Evolutionary conservation across 805 yeast species (phyloP).

Genomic region (Spathaspora gorwiae): DNA sequence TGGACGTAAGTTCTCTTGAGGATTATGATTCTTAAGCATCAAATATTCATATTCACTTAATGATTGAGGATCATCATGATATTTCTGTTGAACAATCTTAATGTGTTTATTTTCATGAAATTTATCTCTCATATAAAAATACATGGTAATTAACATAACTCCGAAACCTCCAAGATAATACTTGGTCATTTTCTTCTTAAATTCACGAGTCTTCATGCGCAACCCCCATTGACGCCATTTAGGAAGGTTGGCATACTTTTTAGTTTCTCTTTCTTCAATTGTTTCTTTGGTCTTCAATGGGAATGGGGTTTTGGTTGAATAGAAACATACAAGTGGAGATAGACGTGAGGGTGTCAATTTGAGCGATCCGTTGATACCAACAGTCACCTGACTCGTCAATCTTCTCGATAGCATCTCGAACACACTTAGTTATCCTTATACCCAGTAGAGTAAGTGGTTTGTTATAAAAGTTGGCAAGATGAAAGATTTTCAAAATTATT

Average conservation of each 20-base stretch:
- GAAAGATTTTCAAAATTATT: too few relatives aligned
- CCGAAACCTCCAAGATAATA: conserved; percentile 59
- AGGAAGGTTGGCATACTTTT: conserved; percentile 24
- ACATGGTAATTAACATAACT: conserved; percentile 53
- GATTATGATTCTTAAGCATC: conserved; percentile 52
- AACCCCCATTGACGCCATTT: conserved; percentile 36
- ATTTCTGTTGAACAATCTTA: conserved; percentile 36
- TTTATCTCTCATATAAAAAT: conserved; percentile 61
- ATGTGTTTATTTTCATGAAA: conserved; percentile 63
- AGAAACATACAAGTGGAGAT: not conserved
- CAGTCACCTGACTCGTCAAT: not conserved
- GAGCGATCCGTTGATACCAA: not conserved
- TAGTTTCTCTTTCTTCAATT: conserved; percentile 14
- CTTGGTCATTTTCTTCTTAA: conserved; percentile 58
- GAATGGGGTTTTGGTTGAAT: conserved; percentile 21
- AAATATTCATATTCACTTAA: conserved; percentile 62
- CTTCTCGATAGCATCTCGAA: not conserved
- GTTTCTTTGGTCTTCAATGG: conserved; percentile 29
- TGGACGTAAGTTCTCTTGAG: conserved; percentile 54
- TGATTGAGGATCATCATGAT: conserved; percentile 28
- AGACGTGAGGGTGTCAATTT: too few relatives aligned
- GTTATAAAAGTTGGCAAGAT: too few relatives aligned
- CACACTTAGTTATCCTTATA: not conserved
- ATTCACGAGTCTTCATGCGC: conserved; percentile 48
- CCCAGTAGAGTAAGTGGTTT: too few relatives aligned